phyloP scores from a whole-genome alignment of 2,329 filamentous ascomycete species.

The Monilinia vaccinii-corymbosi region DNA sequence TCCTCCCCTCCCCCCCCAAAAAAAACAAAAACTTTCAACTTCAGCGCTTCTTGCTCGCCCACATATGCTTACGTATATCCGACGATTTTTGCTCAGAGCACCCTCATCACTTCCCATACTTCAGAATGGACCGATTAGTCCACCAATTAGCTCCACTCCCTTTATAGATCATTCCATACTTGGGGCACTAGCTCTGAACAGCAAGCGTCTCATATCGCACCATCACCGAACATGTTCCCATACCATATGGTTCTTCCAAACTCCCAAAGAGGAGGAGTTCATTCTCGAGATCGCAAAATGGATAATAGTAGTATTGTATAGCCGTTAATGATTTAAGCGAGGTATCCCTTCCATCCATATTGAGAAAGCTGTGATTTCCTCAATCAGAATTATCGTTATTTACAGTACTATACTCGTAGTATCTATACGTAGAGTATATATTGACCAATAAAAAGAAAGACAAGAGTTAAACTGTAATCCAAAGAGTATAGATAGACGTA shows the following conservation, averaged over 20 bases:
- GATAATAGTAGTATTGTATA: too few relatives aligned
- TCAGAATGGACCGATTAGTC: background rate
- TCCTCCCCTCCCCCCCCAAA: too few relatives aligned
- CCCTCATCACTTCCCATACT: background rate
- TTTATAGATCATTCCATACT: background rate
- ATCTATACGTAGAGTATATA: too few relatives aligned
- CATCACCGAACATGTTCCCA: background rate
- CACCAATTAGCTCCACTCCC: background rate
- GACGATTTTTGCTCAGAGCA: background rate
- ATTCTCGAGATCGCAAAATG: background rate
- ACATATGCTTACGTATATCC: background rate
- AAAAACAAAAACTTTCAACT: background rate
- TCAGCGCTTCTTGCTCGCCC: background rate
- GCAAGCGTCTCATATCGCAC: background rate
- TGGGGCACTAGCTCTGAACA: background rate
- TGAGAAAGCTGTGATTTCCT: too few relatives aligned
- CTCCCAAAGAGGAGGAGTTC: too few relatives aligned
- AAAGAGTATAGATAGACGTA: too few relatives aligned
- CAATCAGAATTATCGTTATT: too few relatives aligned
- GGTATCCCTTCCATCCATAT: too few relatives aligned
- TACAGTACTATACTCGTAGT: too few relatives aligned
- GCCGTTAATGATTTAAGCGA: too few relatives aligned
- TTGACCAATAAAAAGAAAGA: too few relatives aligned
- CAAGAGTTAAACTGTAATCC: too few relatives aligned
- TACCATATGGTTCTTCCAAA: background rate